Base-by-base conservation (phyloP, 495 filamentous ascomycete genomes). In the Immersiella caudata region DNA sequence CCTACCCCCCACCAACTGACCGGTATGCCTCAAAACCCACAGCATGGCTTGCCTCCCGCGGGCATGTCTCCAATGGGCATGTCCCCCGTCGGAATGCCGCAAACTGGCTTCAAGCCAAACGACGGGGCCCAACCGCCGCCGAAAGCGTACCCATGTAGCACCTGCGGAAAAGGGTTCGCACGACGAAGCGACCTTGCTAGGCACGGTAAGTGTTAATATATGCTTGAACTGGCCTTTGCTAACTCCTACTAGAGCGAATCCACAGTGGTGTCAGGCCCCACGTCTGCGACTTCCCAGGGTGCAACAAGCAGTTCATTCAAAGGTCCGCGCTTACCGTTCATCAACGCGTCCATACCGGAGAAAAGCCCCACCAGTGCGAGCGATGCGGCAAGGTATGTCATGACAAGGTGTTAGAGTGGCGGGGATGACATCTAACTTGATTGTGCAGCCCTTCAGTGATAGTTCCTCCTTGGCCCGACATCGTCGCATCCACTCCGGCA, bases 291-390 rank as follows among this genome's bases (percentile, higher is more conserved):
- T 90, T 87, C 76, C 90, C 90, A 49, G 90, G 89, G 20, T 99
- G 95, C 78, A 89, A 89, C 33, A 99, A 98, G 76, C 93, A 94
- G 73, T 99, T 99, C 76, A 99, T 99, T 69, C 95, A 99, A 74
- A 88, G 95, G 36, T 97, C 95, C n/a, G 95, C 95, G 9, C 82
- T 99, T 76, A 99, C 95, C 0, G 95, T 99, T 4, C 95, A 99
- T 78, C 87, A 90, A 68, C 90, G 95, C 60, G 95, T 98, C 35
- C 95, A 99, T 72, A 98, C 95, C 1, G 95, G 95, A 55, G 95
- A 99, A 78, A 99, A 99, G 77, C 95, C 95, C 8, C 95, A 99
- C 73, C 93, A 94, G 90, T 99, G 95, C 76, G 96, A 98, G 79
- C 85, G 91, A 68, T 99, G 95, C 78, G 91, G 93, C 75, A 98